These are phyloP conservation scores for Puya raimondii DNA, from an alignment of 176 grass and related monocot genomes.

Conservation along the genomic window DNA sequence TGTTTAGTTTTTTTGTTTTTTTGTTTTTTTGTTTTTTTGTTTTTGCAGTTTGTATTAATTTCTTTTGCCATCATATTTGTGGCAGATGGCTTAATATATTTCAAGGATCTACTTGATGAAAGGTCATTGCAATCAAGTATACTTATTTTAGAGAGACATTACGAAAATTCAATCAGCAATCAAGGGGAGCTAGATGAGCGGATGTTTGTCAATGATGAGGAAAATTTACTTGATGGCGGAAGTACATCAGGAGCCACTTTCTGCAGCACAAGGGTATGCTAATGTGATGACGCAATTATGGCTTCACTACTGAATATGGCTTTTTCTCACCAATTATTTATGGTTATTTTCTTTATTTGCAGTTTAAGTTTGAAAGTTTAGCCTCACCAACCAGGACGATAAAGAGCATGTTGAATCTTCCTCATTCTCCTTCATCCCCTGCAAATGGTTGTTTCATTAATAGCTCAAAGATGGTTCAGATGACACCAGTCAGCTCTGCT, in stretches of 20 bases:
- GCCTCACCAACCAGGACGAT: constrained; percentile 69
- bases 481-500: constrained; percentile 82
- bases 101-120: constrained; percentile 60
- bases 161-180: constrained; percentile 25
- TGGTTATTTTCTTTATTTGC: constrained; percentile 33
- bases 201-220: constrained; percentile 50
- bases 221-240: constrained; percentile 25
- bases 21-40: too few species aligned
- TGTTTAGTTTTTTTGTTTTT: not conserved
- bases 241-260: constrained; percentile 30
- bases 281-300: constrained; percentile 13
- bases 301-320: constrained; percentile 13
- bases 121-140: constrained; percentile 51
- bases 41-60: constrained; percentile 15
- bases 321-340: constrained; percentile 17
- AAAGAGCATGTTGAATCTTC: constrained; percentile 51
- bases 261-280: constrained; percentile 40
- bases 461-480: constrained; percentile 45
- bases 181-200: constrained; percentile 63
- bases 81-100: constrained; percentile 70
- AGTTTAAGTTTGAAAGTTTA: constrained; percentile 61
- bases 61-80: constrained; percentile 19
- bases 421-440: constrained; percentile 62
- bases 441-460: constrained; percentile 32
- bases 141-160: constrained; percentile 54